A percentile compares a stretch with the other conserved stretches of the same genome.
Conservation (phyloP, 345 rosid genomes). For the Camelina laxa region DNA sequence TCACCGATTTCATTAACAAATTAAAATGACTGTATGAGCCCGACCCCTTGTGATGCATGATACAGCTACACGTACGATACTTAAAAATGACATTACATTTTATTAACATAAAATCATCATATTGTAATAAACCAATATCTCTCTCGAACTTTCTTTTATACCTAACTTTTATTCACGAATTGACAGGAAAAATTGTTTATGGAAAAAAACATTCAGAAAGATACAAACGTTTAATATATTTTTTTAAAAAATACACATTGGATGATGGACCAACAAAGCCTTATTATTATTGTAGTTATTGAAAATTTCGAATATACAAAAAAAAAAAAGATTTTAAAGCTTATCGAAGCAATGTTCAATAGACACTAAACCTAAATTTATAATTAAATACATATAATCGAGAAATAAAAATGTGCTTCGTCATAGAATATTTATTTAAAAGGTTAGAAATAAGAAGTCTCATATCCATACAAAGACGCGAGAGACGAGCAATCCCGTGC, state of each 20-base stretch:
- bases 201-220: not conserved
- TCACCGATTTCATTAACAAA: constrained; percentile 2
- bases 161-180: constrained; percentile 23
- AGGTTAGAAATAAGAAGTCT: constrained; percentile 4
- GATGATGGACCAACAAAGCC: not conserved
- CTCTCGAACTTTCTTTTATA: constrained; percentile 12
- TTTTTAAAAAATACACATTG: not conserved
- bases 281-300: not conserved
- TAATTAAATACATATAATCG: not conserved
- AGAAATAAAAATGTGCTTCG: not conserved
- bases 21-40: not conserved
- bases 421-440: not conserved
- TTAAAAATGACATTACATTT: constrained; percentile 15
- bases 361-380: not conserved
- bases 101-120: constrained; percentile 1
- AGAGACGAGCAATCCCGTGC: constrained; percentile 11
- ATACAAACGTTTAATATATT: not conserved
- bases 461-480: constrained; percentile 6
- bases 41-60: constrained; percentile 11
- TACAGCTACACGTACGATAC: constrained; percentile 14
- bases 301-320: not conserved
- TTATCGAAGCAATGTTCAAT: not conserved
- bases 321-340: not conserved
- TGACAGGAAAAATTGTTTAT: constrained; percentile 1
- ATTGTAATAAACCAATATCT: constrained; percentile 11